A percentile compares a stretch with the other conserved stretches of the same genome.
These are phyloP conservation scores for Saccharomyces cerevisiae DNA, from an alignment of 805 yeast genomes.

Conservation along the genomic window DNA sequence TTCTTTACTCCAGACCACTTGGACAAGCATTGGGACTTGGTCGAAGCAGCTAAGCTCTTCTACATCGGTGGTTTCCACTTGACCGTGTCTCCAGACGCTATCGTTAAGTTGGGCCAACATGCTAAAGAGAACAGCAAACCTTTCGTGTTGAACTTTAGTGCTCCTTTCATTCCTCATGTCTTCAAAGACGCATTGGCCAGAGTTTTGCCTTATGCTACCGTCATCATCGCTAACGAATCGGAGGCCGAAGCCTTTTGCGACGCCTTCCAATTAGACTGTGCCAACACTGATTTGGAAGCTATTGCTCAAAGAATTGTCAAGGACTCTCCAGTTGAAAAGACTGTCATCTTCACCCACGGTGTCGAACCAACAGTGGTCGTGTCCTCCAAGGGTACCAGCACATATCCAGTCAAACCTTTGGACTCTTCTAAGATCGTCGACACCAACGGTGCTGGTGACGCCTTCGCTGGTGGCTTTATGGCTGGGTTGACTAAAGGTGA, in stretches of 20 bases:
- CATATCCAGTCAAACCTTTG: slow-evolving; percentile 65
- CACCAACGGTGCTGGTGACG: slow-evolving; percentile 99
- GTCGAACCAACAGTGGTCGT: slow-evolving; percentile 82
- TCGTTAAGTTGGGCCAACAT: slow-evolving; percentile 79
- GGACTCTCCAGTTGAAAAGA: slow-evolving; percentile 63
- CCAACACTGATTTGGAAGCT: slow-evolving; percentile 50
- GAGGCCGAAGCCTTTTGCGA: slow-evolving; percentile 94
- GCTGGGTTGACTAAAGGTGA: slow-evolving; percentile 79
- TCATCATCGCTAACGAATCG: slow-evolving; percentile 88
- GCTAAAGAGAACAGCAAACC: slow-evolving; percentile 77
- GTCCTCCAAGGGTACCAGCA: slow-evolving; percentile 40
- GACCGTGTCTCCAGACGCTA: slow-evolving; percentile 95
- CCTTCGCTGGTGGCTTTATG: slow-evolving; percentile 92
- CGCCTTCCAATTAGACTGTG: slow-evolving; percentile 54
- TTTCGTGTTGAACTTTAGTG: slow-evolving; percentile 80
- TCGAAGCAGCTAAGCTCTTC: slow-evolving; percentile 70
- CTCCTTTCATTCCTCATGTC: slow-evolving; percentile 93
- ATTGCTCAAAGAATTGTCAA: slow-evolving; percentile 65
- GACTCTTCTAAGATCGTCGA: slow-evolving; percentile 64
- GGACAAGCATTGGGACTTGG: slow-evolving; percentile 76
- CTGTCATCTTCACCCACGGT: slow-evolving; percentile 93
- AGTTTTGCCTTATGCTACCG: slow-evolving; percentile 80
- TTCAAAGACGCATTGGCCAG: slow-evolving; percentile 85
- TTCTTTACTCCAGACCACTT: slow-evolving; percentile 87
- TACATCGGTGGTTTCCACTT: slow-evolving; percentile 99